Evolutionary conservation across 2,329 filamentous ascomycete genomes (phyloP).

Genomic region (Furcasterigmium furcatum): DNA sequence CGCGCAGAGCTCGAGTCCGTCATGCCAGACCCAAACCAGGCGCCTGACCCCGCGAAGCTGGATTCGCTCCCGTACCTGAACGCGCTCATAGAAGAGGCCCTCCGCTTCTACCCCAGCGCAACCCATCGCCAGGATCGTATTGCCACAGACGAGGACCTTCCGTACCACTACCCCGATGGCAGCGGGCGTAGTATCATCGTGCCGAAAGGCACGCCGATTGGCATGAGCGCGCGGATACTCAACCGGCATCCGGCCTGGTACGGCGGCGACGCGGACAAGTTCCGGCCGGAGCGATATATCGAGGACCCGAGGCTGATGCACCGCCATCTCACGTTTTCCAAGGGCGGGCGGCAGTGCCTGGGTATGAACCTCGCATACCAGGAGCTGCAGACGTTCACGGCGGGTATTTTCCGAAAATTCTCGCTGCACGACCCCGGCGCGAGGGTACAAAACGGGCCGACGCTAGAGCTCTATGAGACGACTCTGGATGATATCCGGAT

Average conservation of each 20-base stretch:
- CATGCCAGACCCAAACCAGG: constrained; percentile 24
- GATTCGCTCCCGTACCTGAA: constrained; percentile 39
- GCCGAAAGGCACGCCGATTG: constrained; percentile 26
- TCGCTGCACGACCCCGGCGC: constrained; percentile 7
- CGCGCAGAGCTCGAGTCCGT: constrained; percentile 31
- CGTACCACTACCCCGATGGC: constrained; percentile 21
- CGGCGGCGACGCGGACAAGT: constrained; percentile 36
- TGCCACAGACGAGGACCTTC: constrained; percentile 32
- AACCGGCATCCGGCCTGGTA: constrained; percentile 15
- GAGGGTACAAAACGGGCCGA: constrained; percentile 18
- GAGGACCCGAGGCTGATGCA: background rate
- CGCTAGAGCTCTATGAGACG: constrained; percentile 21
- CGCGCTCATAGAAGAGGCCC: constrained; percentile 48
- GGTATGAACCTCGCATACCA: constrained; percentile 22
- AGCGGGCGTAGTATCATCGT: constrained; percentile 23
- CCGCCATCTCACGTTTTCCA: constrained; percentile 11
- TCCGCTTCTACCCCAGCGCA: constrained; percentile 45
- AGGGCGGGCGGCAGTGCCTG: constrained; percentile 12
- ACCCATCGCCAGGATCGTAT: constrained; percentile 44
- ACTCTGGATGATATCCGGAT: constrained; percentile 19
- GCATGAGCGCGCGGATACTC: constrained; percentile 22
- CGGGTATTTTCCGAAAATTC: constrained; percentile 18
- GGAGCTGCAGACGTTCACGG: constrained; percentile 20
- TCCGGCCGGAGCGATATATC: constrained; percentile 36
- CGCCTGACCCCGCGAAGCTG: constrained; percentile 21